Percentiles rank a stretch among this genome's conserved stretches.
Evolutionary conservation across 352 stramenopile genomes (phyloP).

Genomic region (Phytophthora colocasiae): DNA sequence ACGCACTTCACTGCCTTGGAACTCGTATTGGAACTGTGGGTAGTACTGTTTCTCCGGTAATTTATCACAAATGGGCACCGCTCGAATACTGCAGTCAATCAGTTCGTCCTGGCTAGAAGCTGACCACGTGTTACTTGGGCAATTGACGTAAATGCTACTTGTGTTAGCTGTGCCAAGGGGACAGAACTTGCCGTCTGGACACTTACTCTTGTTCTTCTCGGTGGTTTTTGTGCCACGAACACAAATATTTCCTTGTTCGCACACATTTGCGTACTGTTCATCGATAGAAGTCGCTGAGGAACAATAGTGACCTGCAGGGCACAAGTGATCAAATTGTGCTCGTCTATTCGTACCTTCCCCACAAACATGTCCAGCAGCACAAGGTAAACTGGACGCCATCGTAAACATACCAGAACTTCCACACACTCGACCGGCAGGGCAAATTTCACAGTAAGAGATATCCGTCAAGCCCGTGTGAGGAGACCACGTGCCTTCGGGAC

Average conservation of each 20-base stretch:
- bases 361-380: conserved; percentile 94
- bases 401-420: conserved; percentile 90
- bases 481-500: conserved; percentile 95
- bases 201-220: conserved; percentile 93
- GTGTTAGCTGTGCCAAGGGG: conserved; percentile 87
- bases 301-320: conserved; percentile 93
- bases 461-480: conserved; percentile 92
- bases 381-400: conserved; percentile 85
- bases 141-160: conserved; percentile 87
- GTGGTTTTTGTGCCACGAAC: conserved; percentile 88
- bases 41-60: conserved; percentile 80
- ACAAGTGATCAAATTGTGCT: conserved; percentile 93
- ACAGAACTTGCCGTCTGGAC: conserved; percentile 94
- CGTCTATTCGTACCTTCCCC: conserved; percentile 92
- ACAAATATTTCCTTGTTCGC: conserved; percentile 91
- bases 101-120: conserved; percentile 81
- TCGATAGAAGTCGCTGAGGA: conserved; percentile 79
- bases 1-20: conserved; percentile 52
- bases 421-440: conserved; percentile 94
- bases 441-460: conserved; percentile 96
- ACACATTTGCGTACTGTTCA: conserved; percentile 90
- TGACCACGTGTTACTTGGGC: conserved; percentile 92
- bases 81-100: conserved; percentile 87
- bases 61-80: conserved; percentile 96
- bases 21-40: conserved; percentile 72